Evolutionary conservation across 192 early-diverging fungal genomes (phyloP).

Genomic region (Podila clonocystis): DNA sequence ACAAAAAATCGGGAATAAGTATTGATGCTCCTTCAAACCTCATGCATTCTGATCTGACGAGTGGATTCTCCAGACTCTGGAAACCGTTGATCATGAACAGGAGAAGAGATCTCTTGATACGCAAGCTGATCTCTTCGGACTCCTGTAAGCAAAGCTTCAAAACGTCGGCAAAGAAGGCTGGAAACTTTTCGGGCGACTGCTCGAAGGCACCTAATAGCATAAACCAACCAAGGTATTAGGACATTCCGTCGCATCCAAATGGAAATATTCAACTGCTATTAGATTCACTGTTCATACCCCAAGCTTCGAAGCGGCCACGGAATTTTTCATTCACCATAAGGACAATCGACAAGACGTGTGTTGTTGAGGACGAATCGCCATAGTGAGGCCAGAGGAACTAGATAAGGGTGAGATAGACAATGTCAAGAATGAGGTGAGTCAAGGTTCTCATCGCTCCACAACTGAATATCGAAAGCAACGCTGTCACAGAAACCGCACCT

Average conservation of each 20-base stretch:
- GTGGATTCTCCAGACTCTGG: slow-evolving; percentile 80
- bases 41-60: slow-evolving; percentile 84
- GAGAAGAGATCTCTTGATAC: slow-evolving; percentile 63
- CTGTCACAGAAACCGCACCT: slow-evolving; percentile 43
- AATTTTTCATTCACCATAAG: slow-evolving; percentile 94
- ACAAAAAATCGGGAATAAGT: background rate
- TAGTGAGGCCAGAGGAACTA: slow-evolving; percentile 88
- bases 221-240: background rate
- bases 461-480: background rate
- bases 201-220: slow-evolving; percentile 42
- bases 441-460: slow-evolving; percentile 17
- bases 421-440: slow-evolving; percentile 7
- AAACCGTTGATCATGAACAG: slow-evolving; percentile 88
- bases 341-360: slow-evolving; percentile 80
- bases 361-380: slow-evolving; percentile 50
- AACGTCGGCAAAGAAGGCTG: slow-evolving; percentile 66
- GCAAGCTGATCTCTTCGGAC: slow-evolving; percentile 36
- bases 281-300: slow-evolving; percentile 51
- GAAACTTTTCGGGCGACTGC: slow-evolving; percentile 59
- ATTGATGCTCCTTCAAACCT: slow-evolving; percentile 39
- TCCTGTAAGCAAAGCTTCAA: slow-evolving; percentile 55
- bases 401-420: background rate
- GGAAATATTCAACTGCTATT: background rate
- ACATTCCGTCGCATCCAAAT: too few relatives aligned
- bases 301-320: slow-evolving; percentile 72